Evolutionary conservation across 2,329 filamentous ascomycete genomes (phyloP).

Genomic region (Epicoccum sorghinum): DNA sequence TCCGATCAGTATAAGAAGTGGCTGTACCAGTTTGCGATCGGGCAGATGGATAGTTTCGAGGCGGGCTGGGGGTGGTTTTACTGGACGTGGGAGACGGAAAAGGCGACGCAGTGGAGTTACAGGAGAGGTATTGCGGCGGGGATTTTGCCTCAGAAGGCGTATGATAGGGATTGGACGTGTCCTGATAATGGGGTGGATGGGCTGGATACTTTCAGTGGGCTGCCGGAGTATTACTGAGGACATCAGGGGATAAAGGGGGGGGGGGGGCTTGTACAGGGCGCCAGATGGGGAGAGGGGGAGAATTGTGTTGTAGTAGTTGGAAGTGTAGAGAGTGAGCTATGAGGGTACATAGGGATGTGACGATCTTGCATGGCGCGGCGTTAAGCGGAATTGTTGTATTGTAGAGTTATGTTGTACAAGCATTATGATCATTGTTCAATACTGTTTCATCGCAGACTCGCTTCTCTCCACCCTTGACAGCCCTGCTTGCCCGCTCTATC

Average conservation of each 20-base stretch:
- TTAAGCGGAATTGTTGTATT: too few relatives aligned
- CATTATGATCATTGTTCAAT: too few relatives aligned
- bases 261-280: neutral
- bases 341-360: too few relatives aligned
- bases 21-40: slow-evolving; percentile 87
- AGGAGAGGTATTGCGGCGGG: slow-evolving; percentile 77
- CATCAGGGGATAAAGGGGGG: neutral
- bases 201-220: slow-evolving; percentile 51
- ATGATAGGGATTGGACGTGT: slow-evolving; percentile 53
- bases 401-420: too few relatives aligned
- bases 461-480: too few relatives aligned
- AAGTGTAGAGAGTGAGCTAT: too few relatives aligned
- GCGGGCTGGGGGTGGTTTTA: slow-evolving; percentile 98
- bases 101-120: slow-evolving; percentile 89
- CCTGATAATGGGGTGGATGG: slow-evolving; percentile 27
- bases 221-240: slow-evolving; percentile 54
- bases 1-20: slow-evolving; percentile 80
- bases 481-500: too few relatives aligned
- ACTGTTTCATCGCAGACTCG: too few relatives aligned
- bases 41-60: slow-evolving; percentile 95
- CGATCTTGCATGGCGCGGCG: too few relatives aligned
- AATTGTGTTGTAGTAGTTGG: too few relatives aligned
- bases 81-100: slow-evolving; percentile 97
- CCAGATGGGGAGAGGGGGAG: too few relatives aligned
- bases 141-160: slow-evolving; percentile 69